These are phyloP conservation scores for Dactylonectria macrodidyma DNA, from an alignment of 2,329 filamentous ascomycete species.

Conservation along the genomic window DNA sequence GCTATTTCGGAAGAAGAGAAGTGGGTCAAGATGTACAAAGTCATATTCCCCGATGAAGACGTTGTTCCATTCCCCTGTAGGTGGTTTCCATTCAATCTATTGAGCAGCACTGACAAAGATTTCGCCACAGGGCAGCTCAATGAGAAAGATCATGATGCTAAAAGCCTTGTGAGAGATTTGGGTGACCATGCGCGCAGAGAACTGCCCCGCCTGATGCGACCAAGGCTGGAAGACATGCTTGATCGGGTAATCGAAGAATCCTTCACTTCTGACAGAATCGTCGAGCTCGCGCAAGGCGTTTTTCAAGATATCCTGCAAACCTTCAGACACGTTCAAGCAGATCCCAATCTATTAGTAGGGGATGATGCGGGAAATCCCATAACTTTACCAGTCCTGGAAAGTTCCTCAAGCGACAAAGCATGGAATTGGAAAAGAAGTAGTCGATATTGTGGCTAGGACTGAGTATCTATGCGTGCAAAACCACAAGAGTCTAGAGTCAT, in stretches of 20 bases:
- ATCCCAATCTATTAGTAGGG: not conserved
- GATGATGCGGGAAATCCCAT: not conserved
- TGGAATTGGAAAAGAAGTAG: too few relatives aligned
- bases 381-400: too few relatives aligned
- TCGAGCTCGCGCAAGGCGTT: not conserved
- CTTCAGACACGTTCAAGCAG: not conserved
- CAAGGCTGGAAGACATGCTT: not conserved
- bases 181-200: not conserved
- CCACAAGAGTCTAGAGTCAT: too few relatives aligned
- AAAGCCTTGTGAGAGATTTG: not conserved
- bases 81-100: not conserved
- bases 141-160: not conserved
- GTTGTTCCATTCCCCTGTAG: slow-evolving; percentile 32
- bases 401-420: too few relatives aligned
- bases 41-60: slow-evolving; percentile 33
- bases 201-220: not conserved
- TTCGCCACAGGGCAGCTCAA: not conserved
- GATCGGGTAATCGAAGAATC: not conserved
- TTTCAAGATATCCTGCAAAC: not conserved
- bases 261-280: not conserved
- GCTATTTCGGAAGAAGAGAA: slow-evolving; percentile 26
- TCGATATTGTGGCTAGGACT: too few relatives aligned
- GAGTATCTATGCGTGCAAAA: too few relatives aligned
- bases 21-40: slow-evolving; percentile 33
- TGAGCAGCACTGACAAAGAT: not conserved